Evolutionary conservation across 331 rosid species (phyloP).

Genomic region (Malus hybrid): DNA sequence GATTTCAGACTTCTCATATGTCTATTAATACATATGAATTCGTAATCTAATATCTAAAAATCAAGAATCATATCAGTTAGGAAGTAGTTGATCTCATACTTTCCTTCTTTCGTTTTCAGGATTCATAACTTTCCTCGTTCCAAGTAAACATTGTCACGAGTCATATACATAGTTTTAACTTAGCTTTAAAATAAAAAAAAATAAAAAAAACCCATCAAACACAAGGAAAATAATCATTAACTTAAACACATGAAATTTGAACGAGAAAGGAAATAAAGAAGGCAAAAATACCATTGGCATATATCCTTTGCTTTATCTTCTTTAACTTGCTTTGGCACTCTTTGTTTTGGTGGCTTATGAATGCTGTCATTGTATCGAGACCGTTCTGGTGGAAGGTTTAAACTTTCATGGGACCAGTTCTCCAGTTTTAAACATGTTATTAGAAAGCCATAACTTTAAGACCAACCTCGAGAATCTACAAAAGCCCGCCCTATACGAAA

Average conservation of each 20-base stretch:
- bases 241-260: background rate
- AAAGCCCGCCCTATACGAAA: slow-evolving; percentile 15
- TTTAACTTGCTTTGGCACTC: slow-evolving; percentile 56
- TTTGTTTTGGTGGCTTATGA: slow-evolving; percentile 35
- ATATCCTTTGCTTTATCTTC: slow-evolving; percentile 36
- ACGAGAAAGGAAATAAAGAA: slow-evolving; percentile 6
- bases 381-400: slow-evolving; percentile 9
- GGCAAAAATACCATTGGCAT: slow-evolving; percentile 18
- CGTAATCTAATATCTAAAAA: no score
- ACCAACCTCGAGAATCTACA: slow-evolving; percentile 57
- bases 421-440: slow-evolving; percentile 27
- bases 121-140: no score
- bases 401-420: background rate
- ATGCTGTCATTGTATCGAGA: slow-evolving; percentile 15
- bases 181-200: no score
- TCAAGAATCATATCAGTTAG: no score
- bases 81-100: no score
- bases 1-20: no score
- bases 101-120: no score
- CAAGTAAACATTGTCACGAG: no score
- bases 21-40: no score
- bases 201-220: no score
- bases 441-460: slow-evolving; percentile 45
- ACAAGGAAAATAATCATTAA: background rate
- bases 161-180: no score